Percentiles rank a stretch among this genome's conserved stretches.
Evolutionary conservation across 2,329 filamentous ascomycete species (phyloP).

Genomic region (Fusarium austroafricanum): DNA sequence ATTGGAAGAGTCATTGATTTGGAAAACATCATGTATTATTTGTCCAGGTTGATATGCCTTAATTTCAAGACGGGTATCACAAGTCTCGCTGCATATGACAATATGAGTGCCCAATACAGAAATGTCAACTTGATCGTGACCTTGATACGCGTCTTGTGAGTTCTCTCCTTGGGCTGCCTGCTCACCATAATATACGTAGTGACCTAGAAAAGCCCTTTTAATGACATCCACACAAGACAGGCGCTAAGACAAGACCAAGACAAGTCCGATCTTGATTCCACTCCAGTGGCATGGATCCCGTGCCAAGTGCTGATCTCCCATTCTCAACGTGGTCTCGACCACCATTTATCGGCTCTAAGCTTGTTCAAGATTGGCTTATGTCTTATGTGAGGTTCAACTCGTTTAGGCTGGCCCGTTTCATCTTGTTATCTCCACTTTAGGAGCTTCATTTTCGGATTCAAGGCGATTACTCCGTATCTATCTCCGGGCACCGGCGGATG

Average conservation of each 20-base stretch:
- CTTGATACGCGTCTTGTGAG: too few species aligned
- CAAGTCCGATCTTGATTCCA: slow-evolving; percentile 18
- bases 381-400: neutral
- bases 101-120: neutral
- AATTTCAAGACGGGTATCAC: neutral
- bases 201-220: neutral
- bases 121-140: neutral
- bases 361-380: neutral
- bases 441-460: slow-evolving; percentile 21
- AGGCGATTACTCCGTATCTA: slow-evolving; percentile 14
- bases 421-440: neutral
- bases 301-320: slow-evolving; percentile 13
- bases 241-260: neutral
- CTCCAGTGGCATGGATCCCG: slow-evolving; percentile 20
- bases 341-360: neutral
- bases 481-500: slow-evolving; percentile 6
- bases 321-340: slow-evolving; percentile 26
- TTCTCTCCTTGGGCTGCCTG: neutral
- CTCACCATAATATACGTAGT: neutral
- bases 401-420: neutral
- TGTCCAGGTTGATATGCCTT: neutral
- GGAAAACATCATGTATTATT: neutral
- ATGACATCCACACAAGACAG: slow-evolving; percentile 16
- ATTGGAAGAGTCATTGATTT: slow-evolving; percentile 33
- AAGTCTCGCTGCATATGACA: neutral